phyloP scores from a whole-genome alignment of 225 moss, liverwort and hornwort genomes.

The Asterella californica region DNA sequence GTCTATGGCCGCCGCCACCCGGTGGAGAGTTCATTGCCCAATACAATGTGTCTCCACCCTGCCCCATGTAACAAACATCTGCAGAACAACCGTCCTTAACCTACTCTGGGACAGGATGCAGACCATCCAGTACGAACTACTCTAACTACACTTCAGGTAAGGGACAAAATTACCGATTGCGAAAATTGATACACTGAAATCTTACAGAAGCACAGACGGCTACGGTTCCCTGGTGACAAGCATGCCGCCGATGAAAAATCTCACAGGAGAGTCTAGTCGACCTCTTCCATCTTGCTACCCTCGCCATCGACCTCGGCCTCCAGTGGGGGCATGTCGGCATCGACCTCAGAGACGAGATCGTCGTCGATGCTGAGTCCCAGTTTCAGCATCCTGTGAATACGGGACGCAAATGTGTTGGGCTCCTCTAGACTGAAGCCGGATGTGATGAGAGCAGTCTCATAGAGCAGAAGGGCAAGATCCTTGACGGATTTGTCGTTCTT shows the following conservation, averaged over 20 bases:
- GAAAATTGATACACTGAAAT: neutral
- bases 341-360: conserved; percentile 33
- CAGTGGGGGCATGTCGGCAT: conserved; percentile 46
- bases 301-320: conserved; percentile 51
- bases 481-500: conserved; percentile 77
- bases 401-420: conserved; percentile 63
- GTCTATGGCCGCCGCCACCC: conserved; percentile 15
- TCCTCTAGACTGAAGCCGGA: conserved; percentile 76
- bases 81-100: neutral
- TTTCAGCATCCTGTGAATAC: conserved; percentile 77
- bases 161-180: conserved; percentile 13
- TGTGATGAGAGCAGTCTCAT: conserved; percentile 64
- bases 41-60: neutral
- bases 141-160: neutral
- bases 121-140: neutral
- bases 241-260: neutral
- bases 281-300: conserved; percentile 60
- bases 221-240: neutral
- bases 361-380: conserved; percentile 75
- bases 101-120: neutral
- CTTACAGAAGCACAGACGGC: conserved; percentile 1
- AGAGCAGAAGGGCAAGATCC: conserved; percentile 63
- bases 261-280: conserved; percentile 24
- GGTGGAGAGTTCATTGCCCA: neutral
- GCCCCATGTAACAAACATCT: neutral